Conservation (phyloP, 192 early-diverging fungal species). For the Backusella psychrophila region DNA sequence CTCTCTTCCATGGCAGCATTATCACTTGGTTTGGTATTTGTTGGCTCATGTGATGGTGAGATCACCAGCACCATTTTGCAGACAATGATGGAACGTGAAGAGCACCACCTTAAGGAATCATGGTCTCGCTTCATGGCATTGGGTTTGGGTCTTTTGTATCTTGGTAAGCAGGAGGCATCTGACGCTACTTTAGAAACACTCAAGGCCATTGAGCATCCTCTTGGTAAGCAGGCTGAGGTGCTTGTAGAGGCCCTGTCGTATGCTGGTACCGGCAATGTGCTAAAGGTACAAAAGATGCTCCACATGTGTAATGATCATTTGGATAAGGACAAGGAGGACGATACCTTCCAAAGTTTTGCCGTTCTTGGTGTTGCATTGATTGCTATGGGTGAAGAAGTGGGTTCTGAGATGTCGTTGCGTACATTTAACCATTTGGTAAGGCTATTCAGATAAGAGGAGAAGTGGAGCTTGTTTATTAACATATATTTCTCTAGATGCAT, state of each 20-base stretch:
- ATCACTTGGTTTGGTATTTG: conserved; percentile 89
- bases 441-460: background rate
- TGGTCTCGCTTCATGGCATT: conserved; percentile 93
- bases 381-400: conserved; percentile 96
- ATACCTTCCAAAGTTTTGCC: conserved; percentile 90
- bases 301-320: conserved; percentile 95
- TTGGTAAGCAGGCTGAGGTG: conserved; percentile 85
- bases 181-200: conserved; percentile 93
- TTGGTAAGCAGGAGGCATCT: conserved; percentile 85
- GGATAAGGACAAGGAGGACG: conserved; percentile 81
- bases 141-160: conserved; percentile 84
- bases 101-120: conserved; percentile 79
- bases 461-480: background rate
- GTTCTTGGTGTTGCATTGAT: conserved; percentile 95
- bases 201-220: conserved; percentile 91
- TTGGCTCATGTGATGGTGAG: conserved; percentile 87
- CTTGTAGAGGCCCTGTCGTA: conserved; percentile 90
- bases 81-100: conserved; percentile 94
- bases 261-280: conserved; percentile 94
- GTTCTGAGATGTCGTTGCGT: conserved; percentile 93
- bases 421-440: conserved; percentile 89
- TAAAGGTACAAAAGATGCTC: conserved; percentile 96
- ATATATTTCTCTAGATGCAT: conserved; percentile 73
- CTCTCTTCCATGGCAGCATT: conserved; percentile 86
- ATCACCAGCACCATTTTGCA: conserved; percentile 89